A percentile compares a stretch with the other conserved stretches of the same genome.
phyloP scores from a whole-genome alignment of 306 rosid species.

The Luffa aegyptiaca region DNA sequence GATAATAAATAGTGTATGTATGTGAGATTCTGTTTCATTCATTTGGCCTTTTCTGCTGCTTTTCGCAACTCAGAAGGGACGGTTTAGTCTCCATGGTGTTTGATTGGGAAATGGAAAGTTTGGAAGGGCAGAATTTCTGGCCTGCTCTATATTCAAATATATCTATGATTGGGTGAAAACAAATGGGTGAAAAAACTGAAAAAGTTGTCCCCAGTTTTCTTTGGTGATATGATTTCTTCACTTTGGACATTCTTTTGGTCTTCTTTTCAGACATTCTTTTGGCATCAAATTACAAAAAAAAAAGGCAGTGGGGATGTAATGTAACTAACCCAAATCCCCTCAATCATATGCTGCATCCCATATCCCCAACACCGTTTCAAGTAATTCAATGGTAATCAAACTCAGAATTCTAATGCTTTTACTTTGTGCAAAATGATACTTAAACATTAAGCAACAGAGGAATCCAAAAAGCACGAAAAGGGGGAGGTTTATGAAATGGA shows the following conservation, averaged over 20 bases:
- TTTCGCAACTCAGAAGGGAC: conserved; percentile 33
- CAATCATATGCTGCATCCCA: neutral
- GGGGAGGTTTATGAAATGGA: too few relatives aligned
- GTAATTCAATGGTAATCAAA: neutral
- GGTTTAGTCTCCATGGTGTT: conserved; percentile 50
- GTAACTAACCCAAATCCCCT: neutral
- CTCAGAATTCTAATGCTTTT: neutral
- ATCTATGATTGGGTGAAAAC: conserved; percentile 67
- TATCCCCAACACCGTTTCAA: neutral
- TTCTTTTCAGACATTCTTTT: conserved; percentile 50
- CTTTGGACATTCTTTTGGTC: conserved; percentile 36
- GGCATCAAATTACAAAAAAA: conserved; percentile 10
- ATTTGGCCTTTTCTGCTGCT: conserved; percentile 61
- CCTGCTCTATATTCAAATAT: conserved; percentile 32
- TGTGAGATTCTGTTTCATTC: conserved; percentile 33
- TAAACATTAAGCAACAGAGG: neutral
- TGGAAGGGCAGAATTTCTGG: conserved; percentile 39
- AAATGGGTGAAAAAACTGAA: conserved; percentile 28
- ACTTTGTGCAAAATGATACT: neutral
- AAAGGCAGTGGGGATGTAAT: neutral
- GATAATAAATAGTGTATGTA: conserved; percentile 37
- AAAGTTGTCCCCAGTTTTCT: conserved; percentile 7
- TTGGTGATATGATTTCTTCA: conserved; percentile 34
- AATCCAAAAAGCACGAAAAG: neutral
- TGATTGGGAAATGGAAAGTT: conserved; percentile 50